Base-by-base conservation (phyloP, 2,329 filamentous ascomycete genomes). In the Cyanodermella asteris region DNA sequence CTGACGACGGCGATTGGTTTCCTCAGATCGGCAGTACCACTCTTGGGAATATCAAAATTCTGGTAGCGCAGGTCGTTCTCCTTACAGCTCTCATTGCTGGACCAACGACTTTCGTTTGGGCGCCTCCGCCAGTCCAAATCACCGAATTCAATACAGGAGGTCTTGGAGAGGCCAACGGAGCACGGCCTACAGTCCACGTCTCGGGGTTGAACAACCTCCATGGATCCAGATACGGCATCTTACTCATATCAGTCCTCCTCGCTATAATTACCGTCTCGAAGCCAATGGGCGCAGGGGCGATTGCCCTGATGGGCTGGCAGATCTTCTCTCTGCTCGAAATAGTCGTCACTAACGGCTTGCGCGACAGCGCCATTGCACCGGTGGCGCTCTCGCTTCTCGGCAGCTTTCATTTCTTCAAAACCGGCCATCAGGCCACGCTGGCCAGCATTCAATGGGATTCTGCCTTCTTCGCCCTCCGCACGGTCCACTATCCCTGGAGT, bases 321-420 rank as follows among this genome's bases (percentile, higher is more conserved):
- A 70, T 91, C 21, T 66, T 97, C 31, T 80, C 78, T 7, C 62
- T 72, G 2, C 53, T 68, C 24, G 67, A 72, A 36, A 64, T 72
- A 26, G 49, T 72, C 27, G 64, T 69, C 42, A 64, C 62, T 3
- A 69, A 69, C 37, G 51, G 51, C 17, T 48, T 69, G 1, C 66
- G 71, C 10, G 56, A 64, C 24, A 70, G 69, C 22, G 60, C 80
- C 5, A 74, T 94, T 38, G 84, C 81, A 0, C 82, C 87, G 12
- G 56, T 87, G 19, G 61, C 90, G 33, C 64, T 94, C 14, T 84
- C 71, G 7, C 53, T 94, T n/a, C 65, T 97, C 1, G 87, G 82
- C 31, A 80, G 75, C 40, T 91, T 84, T 49, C 72, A 93, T 55
- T 97, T 72, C 56, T 97, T 97, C 66, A 93, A 91, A 44, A 97